Base-by-base conservation (phyloP, 106 monocot species). In the Agapanthus africanus region DNA sequence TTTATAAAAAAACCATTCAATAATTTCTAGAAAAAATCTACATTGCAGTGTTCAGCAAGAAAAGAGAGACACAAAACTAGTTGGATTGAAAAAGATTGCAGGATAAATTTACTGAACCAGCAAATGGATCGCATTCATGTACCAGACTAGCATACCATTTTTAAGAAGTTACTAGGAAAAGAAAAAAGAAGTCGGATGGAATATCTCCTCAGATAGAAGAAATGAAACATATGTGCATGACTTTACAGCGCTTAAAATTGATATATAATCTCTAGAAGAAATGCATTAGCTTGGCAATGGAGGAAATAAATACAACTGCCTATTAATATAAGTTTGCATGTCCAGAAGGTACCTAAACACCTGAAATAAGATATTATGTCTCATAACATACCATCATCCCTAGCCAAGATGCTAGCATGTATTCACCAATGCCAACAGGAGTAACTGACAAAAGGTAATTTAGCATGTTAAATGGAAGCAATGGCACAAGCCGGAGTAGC, bases 391-490 rank as follows among this genome's bases (percentile, higher is more conserved):
- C 95, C 95, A 91, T 97, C 95, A 92, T 97, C 57, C 95, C 95
- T 54, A 97, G 73, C 95, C 95, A 97, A 36, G 95, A 91, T 57
- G 88, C 95, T 68, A 97, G 38, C 73, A 84, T 77, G 70, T 97
- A 97, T 71, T 88, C 88, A 67, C 79, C 82, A 78, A 89, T 50
- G 42, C 88, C 72, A 71, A 97, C 78, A 68, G 95, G 95, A 67
- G 95, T 97, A 71, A 97, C 95, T 59, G 95, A 97, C 6, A 97
- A 71, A 40, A 97, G 88, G 79, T 97, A 97, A 68, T 97, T 97
- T 66, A 97, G 76, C 95, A 97, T 97, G 77, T 89, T 97, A 68
- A 91, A 97, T 59, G 95, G 95, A 65, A 97, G 91, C 73, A 97
- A 63, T 27, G 91, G 95, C 30, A 97, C 95, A 71, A 97, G 86